Evolutionary conservation across 345 rosid genomes (phyloP).

Genomic region (Passiflora organensis): DNA sequence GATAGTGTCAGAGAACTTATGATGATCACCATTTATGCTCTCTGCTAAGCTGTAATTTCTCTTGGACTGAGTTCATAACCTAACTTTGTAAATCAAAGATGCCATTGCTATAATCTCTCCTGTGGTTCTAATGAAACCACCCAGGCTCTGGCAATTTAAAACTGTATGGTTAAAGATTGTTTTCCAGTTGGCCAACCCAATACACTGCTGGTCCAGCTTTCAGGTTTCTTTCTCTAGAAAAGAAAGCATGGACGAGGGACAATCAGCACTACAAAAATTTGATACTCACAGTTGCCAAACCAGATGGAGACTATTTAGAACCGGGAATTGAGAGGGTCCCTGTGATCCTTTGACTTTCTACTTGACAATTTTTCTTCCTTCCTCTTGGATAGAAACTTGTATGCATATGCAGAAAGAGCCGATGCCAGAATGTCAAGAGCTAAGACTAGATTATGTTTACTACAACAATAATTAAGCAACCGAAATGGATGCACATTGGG

Average conservation of each 20-base stretch:
- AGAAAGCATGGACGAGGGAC: too few species aligned
- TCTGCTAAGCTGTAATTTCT: conserved; percentile 8
- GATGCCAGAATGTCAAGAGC: neutral
- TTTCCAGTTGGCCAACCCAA: neutral
- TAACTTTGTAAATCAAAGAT: conserved; percentile 5
- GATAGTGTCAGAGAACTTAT: conserved; percentile 25
- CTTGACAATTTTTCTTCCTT: too few species aligned
- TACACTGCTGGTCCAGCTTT: neutral
- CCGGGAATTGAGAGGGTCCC: too few species aligned
- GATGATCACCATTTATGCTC: conserved; percentile 19
- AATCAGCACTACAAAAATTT: too few species aligned
- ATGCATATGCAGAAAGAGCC: too few species aligned
- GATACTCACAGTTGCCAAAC: too few species aligned
- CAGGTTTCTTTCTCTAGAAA: too few species aligned
- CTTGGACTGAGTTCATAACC: conserved; percentile 10
- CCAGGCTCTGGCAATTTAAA: neutral
- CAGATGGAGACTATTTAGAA: too few species aligned
- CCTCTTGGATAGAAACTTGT: too few species aligned
- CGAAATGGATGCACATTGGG: conserved; percentile 16
- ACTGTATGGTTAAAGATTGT: neutral
- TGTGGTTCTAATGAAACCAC: neutral
- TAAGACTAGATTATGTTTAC: neutral
- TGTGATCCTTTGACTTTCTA: too few species aligned
- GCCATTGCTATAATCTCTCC: conserved; percentile 10
- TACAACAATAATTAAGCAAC: conserved; percentile 7